A percentile compares a stretch with the other conserved stretches of the same genome.
phyloP scores from a whole-genome alignment of 176 grass and related monocot genomes.

The Zea mays region Zm-B73-REFERENCE-NAM-5.0 NC_050097.1:73866501-73867000 shows the following conservation, averaged over 20 bases:
- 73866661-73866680: background rate
- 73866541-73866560: background rate
- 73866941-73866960: slow-evolving; percentile 13
- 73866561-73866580: background rate
- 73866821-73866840: background rate
- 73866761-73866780: slow-evolving; percentile 1
- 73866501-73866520: background rate
- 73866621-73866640: background rate
- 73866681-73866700: background rate
- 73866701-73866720: slow-evolving; percentile 38
- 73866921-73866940: slow-evolving; percentile 38
- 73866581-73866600: background rate
- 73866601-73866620: background rate
- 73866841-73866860: slow-evolving; percentile 14
- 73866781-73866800: slow-evolving; percentile 3
- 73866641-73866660: background rate
- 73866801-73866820: slow-evolving; percentile 29
- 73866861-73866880: slow-evolving; percentile 25
- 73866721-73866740: slow-evolving; percentile 1
- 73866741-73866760: slow-evolving; percentile 13
- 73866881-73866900: slow-evolving; percentile 37
- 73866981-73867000: background rate
- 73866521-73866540: background rate
- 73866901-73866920: slow-evolving; percentile 27
- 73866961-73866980: slow-evolving; percentile 23